Evolutionary conservation across 1,284 basidiomycete genomes (phyloP), one percentile per base, ranked within the genome.

Genomic region (Athelia sp.): DNA sequence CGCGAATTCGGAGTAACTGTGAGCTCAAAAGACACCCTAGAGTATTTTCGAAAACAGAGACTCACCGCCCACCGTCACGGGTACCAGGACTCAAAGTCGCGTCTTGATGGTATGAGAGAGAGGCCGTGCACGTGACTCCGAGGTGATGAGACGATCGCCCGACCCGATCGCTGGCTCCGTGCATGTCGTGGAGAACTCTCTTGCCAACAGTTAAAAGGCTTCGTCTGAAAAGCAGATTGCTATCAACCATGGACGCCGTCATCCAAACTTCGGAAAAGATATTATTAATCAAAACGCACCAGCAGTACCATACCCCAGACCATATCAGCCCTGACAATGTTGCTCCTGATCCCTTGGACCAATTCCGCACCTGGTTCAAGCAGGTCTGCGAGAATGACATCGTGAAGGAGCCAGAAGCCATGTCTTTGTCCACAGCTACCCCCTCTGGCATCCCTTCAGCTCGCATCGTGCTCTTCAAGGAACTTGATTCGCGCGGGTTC

Each of bases 381-480:
- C 75, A 82, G 43, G 85, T 84, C 6, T 72, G 74, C 4, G 61
- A 74, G 51, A 60, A 73, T 52, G 69, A 66, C 48, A 50, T 62
- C 14, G 90, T 95, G 4, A 67, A 72, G 43, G 93, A 97, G 66
- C 92, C 93, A 22, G 94, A 97, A 66, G 85, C 90, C 8, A 89
- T 97, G 83, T 78, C 84, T 3, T 66, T 98, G 47, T 88, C 88
- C 42, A 97, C 94, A 42, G 79, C 82, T n/a, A 81, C 85, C 0
- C 59, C 79, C 9, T 54, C 66, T 0, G 89, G 87, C 40, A 78
- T 92, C 52, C 96, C 96, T 15, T 93, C 91, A 11, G 82, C 89
- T 3, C 85, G 95, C 54, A 79, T 93, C 62, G 95, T 98, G 46
- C 83, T 98, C 54, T 84, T 98, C 61, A 98, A 98, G 68, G 82